These are phyloP conservation scores for Zasmidium cellare DNA, from an alignment of 2,329 filamentous ascomycete genomes.

Conservation along the genomic window DNA sequence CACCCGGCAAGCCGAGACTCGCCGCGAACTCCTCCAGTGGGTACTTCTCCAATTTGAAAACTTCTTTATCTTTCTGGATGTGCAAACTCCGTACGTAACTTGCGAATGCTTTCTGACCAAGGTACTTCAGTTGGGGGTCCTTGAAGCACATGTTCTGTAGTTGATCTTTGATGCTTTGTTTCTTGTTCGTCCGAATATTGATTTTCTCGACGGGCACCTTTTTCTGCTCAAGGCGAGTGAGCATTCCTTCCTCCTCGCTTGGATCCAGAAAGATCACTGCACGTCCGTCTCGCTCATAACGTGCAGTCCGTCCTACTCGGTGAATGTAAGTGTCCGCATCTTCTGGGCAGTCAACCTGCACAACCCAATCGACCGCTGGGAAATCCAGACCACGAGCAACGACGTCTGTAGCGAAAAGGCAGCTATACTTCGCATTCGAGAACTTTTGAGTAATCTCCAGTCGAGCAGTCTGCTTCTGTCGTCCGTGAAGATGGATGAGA, in stretches of 20 bases:
- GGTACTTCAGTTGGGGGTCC: constrained; percentile 87
- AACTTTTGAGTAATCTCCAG: constrained; percentile 87
- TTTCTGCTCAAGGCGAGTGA: constrained; percentile 79
- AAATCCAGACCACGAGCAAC: constrained; percentile 94
- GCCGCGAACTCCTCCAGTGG: constrained; percentile 82
- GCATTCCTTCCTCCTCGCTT: constrained; percentile 88
- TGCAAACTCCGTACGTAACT: constrained; percentile 84
- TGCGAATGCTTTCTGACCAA: constrained; percentile 94
- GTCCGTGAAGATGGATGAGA: constrained; percentile 86
- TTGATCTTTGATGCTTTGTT: constrained; percentile 78
- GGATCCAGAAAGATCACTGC: constrained; percentile 91
- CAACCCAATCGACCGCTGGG: constrained; percentile 95
- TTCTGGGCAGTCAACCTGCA: constrained; percentile 97
- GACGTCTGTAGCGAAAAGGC: constrained; percentile 93
- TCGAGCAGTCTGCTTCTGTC: constrained; percentile 87
- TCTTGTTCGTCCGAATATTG: constrained; percentile 85
- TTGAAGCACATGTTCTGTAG: constrained; percentile 96
- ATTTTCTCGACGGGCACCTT: constrained; percentile 87
- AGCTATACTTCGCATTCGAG: constrained; percentile 75
- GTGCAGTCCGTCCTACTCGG: constrained; percentile 89
- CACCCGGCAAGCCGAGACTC: constrained; percentile 84
- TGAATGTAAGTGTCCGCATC: constrained; percentile 98
- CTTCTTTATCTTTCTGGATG: constrained; percentile 85
- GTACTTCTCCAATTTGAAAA: constrained; percentile 81
- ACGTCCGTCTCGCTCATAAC: constrained; percentile 82